A percentile compares a stretch with the other conserved stretches of the same genome.
Evolutionary conservation across 352 stramenopile genomes (phyloP).

Genomic region (Phytophthora pini): DNA sequence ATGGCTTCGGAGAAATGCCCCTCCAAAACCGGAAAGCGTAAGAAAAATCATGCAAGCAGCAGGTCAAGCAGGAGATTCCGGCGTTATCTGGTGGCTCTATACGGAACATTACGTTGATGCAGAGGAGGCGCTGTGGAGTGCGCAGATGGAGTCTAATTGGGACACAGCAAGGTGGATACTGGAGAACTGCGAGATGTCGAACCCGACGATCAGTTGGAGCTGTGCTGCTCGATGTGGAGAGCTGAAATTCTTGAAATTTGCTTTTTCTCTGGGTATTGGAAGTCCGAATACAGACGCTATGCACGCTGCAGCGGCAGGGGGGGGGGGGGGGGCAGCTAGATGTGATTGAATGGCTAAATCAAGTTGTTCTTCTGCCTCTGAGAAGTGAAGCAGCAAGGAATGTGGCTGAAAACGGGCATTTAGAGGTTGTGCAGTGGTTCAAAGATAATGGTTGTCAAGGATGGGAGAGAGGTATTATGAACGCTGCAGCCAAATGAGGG

Average conservation of each 20-base stretch:
- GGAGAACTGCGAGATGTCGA: constrained; percentile 14
- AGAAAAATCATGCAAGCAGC: constrained; percentile 19
- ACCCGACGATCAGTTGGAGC: constrained; percentile 8
- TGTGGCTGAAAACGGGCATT: constrained; percentile 14
- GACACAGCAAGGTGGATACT: constrained; percentile 17
- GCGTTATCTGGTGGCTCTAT: constrained; percentile 12
- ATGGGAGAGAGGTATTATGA: constrained; percentile 10
- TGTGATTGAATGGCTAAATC: constrained; percentile 26
- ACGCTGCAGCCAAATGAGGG: constrained; percentile 6
- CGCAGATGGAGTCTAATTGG: constrained; percentile 12
- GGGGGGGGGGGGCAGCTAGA: too few species aligned
- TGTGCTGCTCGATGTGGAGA: constrained; percentile 6
- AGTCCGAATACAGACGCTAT: constrained; percentile 3
- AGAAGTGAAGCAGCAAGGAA: constrained; percentile 11
- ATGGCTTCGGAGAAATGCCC: constrained; percentile 46
- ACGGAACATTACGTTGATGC: constrained; percentile 1
- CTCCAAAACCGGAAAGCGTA: constrained; percentile 10
- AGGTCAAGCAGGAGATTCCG: constrained; percentile 8
- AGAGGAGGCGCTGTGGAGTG: constrained; percentile 12
- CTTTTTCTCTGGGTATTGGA: constrained; percentile 5
- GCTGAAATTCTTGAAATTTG: constrained; percentile 16
- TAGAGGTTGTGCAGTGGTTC: constrained; percentile 23
- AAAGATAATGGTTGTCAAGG: constrained; percentile 7
- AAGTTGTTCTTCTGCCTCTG: neutral
- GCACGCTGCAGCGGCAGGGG: constrained; percentile 6